Base-by-base conservation (phyloP, 768 basidiomycete genomes). In the Russula abietina region DNA sequence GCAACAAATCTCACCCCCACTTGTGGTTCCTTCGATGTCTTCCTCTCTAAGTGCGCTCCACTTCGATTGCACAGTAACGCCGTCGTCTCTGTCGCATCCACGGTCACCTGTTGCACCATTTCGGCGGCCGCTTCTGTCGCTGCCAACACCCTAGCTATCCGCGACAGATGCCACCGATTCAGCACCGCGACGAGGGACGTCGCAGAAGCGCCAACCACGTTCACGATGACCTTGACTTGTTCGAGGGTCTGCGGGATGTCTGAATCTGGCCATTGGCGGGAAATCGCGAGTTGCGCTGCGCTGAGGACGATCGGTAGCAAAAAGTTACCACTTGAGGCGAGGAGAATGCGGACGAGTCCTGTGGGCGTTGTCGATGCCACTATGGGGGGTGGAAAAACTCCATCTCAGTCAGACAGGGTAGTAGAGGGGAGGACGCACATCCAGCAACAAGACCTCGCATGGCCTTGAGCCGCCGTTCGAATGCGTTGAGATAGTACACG, bases 221-320 rank as follows among this genome's bases (percentile, higher is more conserved):
- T 66, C 30, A 66, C 53, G n/a, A 66, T 39, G 9, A 66, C 65
- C 48, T 66, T 66, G 62, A 55, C 14, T 4, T 28, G 62, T 16
- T 66, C 65, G 22, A 66, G 17, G 33, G 64, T 22, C 17, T 17
- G 53, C 4, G 65, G 56, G 32, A 64, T n/a, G 62, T 64, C 49
- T 11, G 62, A 64, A 26, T 66, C 65, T 5, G 65, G 65, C 55
- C 56, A 55, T n/a, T 30, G 38, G 33, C 57, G 57, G 24, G 65
- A 65, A 1, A 33, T 48, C 26, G 48, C 57, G 61, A 66, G 62
- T n/a, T 66, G 65, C 3, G 62, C 62, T 0, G 46, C 24, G 48
- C 52, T 55, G 48, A 66, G 65, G 36, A 64, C 24, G 53, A 66
- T 64, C 62, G 65, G 65, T 11, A 63, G 46, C 1, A 64, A 28